Conservation (phyloP, 495 filamentous ascomycete species). For the Astrocystis sublimbata region DNA sequence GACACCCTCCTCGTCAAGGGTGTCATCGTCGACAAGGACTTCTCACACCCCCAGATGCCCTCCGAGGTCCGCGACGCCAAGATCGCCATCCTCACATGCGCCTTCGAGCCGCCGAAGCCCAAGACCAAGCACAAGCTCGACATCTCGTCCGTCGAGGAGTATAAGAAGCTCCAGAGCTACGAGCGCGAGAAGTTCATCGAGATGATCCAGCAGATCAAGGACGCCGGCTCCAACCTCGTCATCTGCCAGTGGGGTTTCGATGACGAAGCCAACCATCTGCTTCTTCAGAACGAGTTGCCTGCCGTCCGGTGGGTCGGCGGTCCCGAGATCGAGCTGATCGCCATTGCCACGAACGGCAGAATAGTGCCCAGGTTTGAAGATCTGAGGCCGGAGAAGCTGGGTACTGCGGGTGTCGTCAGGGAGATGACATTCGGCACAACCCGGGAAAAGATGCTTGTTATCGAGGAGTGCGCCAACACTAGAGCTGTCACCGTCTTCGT, state of each 20-base stretch:
- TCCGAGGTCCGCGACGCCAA: slow-evolving; percentile 91
- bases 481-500: slow-evolving; percentile 95
- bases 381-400: slow-evolving; percentile 84
- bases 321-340: slow-evolving; percentile 97
- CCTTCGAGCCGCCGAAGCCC: slow-evolving; percentile 99
- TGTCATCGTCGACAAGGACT: slow-evolving; percentile 99
- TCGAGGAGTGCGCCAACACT: slow-evolving; percentile 98
- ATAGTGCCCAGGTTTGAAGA: slow-evolving; percentile 99
- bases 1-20: slow-evolving; percentile 94
- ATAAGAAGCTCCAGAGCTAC: slow-evolving; percentile 93
- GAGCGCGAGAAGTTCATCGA: slow-evolving; percentile 94
- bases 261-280: slow-evolving; percentile 95
- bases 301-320: slow-evolving; percentile 98
- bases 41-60: slow-evolving; percentile 99
- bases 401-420: slow-evolving; percentile 82
- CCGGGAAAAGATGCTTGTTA: slow-evolving; percentile 98
- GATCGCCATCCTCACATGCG: slow-evolving; percentile 95
- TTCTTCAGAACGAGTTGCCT: slow-evolving; percentile 92
- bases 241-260: slow-evolving; percentile 99
- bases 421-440: slow-evolving; percentile 98
- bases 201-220: slow-evolving; percentile 98
- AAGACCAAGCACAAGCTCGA: slow-evolving; percentile 99
- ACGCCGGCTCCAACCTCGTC: slow-evolving; percentile 92
- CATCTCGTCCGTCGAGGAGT: slow-evolving; percentile 96
- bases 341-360: slow-evolving; percentile 95